Evolutionary conservation across 169 alveolate species (phyloP).

Genomic region (Plasmodium cynomolgi): DNA sequence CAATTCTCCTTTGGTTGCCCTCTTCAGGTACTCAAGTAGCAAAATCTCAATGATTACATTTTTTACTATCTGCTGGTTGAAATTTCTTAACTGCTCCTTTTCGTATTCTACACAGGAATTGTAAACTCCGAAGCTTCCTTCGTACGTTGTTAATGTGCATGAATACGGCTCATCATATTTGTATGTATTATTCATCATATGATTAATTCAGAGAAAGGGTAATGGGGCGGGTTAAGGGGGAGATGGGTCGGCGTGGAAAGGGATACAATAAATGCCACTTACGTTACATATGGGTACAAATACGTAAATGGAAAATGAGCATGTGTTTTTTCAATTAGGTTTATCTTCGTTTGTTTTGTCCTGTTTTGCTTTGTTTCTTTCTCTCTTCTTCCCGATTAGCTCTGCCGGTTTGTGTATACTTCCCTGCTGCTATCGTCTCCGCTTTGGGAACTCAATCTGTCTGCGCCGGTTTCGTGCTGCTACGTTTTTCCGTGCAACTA

Average conservation of each 20-base stretch:
- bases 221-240: background rate
- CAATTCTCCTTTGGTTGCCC: constrained; percentile 1
- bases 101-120: constrained; percentile 3
- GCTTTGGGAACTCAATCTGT: background rate
- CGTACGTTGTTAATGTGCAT: constrained; percentile 28
- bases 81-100: background rate
- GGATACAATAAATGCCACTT: background rate
- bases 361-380: background rate
- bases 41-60: constrained; percentile 1
- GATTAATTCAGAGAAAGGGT: constrained; percentile 2
- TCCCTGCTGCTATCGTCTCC: background rate
- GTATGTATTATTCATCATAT: constrained; percentile 54
- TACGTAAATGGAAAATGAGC: background rate
- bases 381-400: background rate
- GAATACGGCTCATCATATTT: constrained; percentile 61
- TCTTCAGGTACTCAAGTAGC: constrained; percentile 23
- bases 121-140: background rate
- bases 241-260: background rate
- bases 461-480: background rate
- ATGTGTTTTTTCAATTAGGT: background rate
- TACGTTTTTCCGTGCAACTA: background rate
- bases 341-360: background rate
- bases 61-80: background rate
- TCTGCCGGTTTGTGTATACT: background rate
- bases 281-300: constrained; percentile 2